These are phyloP conservation scores for Ceratorhiza oryzae-sativae DNA, from an alignment of 1,284 basidiomycete species.

Conservation along the genomic window DNA sequence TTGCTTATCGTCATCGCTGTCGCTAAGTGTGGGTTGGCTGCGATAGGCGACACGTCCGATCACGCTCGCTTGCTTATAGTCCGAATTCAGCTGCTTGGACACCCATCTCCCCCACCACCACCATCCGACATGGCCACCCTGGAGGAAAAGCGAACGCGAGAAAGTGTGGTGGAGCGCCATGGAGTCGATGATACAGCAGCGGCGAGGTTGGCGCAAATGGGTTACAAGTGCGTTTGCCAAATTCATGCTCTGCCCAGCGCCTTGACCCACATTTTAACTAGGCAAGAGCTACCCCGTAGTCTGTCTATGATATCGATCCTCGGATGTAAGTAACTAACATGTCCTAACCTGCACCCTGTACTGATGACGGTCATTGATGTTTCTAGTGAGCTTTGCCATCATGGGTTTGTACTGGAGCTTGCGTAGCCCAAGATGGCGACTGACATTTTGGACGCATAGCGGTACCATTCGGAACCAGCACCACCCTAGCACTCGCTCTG, in stretches of 20 bases:
- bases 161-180: constrained; percentile 3
- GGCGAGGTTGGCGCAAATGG: constrained; percentile 52
- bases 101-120: background rate
- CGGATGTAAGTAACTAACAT: constrained; percentile 45
- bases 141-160: constrained; percentile 23
- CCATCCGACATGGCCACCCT: constrained; percentile 26
- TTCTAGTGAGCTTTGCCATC: constrained; percentile 47
- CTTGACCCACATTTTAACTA: background rate
- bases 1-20: constrained; percentile 35
- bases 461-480: constrained; percentile 52
- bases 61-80: constrained; percentile 8
- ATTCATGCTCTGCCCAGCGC: background rate
- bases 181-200: constrained; percentile 38
- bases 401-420: constrained; percentile 20
- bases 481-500: constrained; percentile 54
- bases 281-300: constrained; percentile 52
- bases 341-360: background rate
- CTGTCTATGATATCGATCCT: constrained; percentile 56
- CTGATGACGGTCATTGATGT: constrained; percentile 46
- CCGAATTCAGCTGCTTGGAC: constrained; percentile 9
- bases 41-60: constrained; percentile 38
- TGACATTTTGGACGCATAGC: constrained; percentile 25
- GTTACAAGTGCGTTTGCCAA: constrained; percentile 49
- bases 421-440: background rate
- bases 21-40: constrained; percentile 18